Evolutionary conservation across 805 yeast species (phyloP).

Genomic region (Pichia occidentalis): DNA sequence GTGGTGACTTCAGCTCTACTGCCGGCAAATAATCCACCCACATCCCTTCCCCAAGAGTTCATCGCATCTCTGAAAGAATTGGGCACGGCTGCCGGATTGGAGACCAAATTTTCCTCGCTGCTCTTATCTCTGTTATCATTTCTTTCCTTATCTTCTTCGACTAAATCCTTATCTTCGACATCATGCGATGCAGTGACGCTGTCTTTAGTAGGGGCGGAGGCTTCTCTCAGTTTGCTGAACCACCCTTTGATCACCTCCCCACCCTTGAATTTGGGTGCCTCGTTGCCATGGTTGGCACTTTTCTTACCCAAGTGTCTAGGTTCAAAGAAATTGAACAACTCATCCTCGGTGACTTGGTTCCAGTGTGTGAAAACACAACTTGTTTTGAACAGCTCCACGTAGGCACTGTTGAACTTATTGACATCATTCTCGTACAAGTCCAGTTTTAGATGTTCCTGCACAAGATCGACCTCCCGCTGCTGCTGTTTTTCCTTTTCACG

Average conservation of each 20-base stretch:
- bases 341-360: conserved; percentile 55
- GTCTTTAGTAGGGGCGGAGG: too few relatives aligned
- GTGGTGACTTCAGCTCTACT: not conserved
- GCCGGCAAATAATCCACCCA: conserved; percentile 8
- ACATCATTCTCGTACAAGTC: conserved; percentile 19
- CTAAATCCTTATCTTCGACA: not conserved
- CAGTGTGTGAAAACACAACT: conserved; percentile 53
- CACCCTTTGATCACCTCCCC: conserved; percentile 2
- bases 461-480: conserved; percentile 3
- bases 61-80: not conserved
- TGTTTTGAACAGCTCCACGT: conserved; percentile 45
- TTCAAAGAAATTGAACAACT: conserved; percentile 44
- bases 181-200: too few relatives aligned
- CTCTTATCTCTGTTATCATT: not conserved
- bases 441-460: conserved; percentile 18
- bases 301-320: conserved; percentile 26
- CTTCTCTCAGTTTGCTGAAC: conserved; percentile 1
- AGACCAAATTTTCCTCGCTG: not conserved
- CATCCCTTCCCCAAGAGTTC: conserved; percentile 6
- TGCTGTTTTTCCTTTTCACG: conserved; percentile 25
- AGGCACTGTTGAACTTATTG: conserved; percentile 28
- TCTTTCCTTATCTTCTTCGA: not conserved
- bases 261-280: conserved; percentile 8
- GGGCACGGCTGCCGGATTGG: not conserved
- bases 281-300: conserved; percentile 4